phyloP scores from a whole-genome alignment of 129 eudicot genomes.

The Centaurea solstitialis region DNA sequence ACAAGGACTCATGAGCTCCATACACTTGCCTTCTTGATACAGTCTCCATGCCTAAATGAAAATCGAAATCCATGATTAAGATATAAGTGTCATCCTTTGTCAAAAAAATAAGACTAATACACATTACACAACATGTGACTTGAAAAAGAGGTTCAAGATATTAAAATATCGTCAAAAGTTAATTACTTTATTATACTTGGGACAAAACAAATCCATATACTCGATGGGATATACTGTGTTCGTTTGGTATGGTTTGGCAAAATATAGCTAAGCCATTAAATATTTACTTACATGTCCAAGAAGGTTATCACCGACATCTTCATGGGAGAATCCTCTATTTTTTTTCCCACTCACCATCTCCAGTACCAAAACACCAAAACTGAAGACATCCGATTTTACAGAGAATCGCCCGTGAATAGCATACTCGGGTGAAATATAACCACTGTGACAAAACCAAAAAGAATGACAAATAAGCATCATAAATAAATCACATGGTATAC shows the following conservation, averaged over 20 bases:
- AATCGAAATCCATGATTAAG: not conserved
- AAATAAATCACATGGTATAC: too few relatives aligned
- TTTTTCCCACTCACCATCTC: conserved; percentile 37
- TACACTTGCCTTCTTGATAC: conserved; percentile 48
- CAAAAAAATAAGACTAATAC: too few relatives aligned
- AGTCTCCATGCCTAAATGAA: conserved; percentile 56
- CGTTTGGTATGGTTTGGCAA: too few relatives aligned
- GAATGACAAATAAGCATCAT: not conserved
- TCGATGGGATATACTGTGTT: too few relatives aligned
- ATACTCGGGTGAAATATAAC: not conserved
- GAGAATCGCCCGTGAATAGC: conserved; percentile 13
- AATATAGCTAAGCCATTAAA: not conserved
- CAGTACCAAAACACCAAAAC: conserved; percentile 33
- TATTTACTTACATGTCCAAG: conserved; percentile 31
- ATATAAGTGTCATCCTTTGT: too few relatives aligned
- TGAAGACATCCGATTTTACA: conserved; percentile 14
- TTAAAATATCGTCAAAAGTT: too few relatives aligned
- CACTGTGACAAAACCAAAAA: not conserved
- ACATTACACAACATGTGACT: too few relatives aligned
- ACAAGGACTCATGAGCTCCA: conserved; percentile 42
- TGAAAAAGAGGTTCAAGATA: too few relatives aligned
- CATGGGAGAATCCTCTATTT: conserved; percentile 32
- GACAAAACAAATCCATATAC: too few relatives aligned
- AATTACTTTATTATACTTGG: too few relatives aligned
- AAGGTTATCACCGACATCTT: conserved; percentile 20